Evolutionary conservation across 2,329 filamentous ascomycete species (phyloP), one percentile per base, ranked within the genome.

Genomic region (Colletotrichum chrysophilum): DNA sequence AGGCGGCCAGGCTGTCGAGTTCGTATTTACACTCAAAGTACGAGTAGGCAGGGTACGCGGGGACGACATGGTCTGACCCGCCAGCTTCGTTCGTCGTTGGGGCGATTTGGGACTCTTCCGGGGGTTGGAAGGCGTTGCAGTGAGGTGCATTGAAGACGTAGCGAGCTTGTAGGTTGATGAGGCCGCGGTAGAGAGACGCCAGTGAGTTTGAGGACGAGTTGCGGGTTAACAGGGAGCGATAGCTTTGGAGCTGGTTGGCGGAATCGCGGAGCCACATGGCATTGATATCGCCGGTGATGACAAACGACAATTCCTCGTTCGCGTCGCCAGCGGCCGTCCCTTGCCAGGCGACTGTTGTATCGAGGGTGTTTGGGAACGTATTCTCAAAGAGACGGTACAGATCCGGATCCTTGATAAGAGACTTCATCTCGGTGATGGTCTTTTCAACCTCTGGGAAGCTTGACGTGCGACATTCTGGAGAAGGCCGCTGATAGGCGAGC

Each of bases 41-140:
- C 79, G 94, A 94, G 30, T 94, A 93, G 32, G 88, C 85, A 0
- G 95, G 94, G 87, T 77, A 91, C 85, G 87, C 85, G 80, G 84
- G 79, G 82, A 38, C 43, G 58, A 76, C 64, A 12, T 69, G 58
- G 18, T 95, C 94, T n/a, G 89, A 89, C 67, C 90, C 91, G 66
- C 89, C 89, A 14, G 89, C 90, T 4, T 76, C 66, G 80, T 94
- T 94, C 10, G 85, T 80, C 2, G 88, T 85, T 2, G 93, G 90
- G 3, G 85, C 81, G 14, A 96, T 87, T 24, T 91, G 90, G 71
- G 94, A 95, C 68, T 96, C 95, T 4, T 91, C 88, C 0, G 96
- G 96, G 1, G 96, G 95, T 82, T 98, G 96, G 85, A 98, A 98
- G 48, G 96, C 95, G 84, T 98, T 98, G 89, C 96, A 98, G 86